These are phyloP conservation scores for Mycotypha africana DNA, from an alignment of 371 early-diverging fungal genomes.

Conservation along the genomic window DNA sequence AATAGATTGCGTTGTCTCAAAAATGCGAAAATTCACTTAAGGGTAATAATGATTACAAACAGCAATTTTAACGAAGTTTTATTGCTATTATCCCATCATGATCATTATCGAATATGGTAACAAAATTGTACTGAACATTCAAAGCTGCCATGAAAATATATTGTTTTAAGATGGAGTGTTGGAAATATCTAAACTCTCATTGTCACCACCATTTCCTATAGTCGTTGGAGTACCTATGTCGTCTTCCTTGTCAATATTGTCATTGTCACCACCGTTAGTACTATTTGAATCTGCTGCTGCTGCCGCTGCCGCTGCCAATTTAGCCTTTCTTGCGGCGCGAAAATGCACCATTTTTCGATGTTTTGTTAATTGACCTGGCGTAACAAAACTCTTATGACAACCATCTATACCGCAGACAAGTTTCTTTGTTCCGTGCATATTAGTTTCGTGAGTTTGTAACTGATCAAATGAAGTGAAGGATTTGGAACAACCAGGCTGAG, in stretches of 20 bases:
- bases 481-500: conserved; percentile 42
- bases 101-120: too few relatives aligned
- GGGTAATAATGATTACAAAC: too few relatives aligned
- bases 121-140: too few relatives aligned
- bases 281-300: conserved; percentile 19
- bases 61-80: too few relatives aligned
- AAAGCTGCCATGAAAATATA: background rate
- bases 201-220: background rate
- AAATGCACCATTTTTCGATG: conserved; percentile 54
- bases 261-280: conserved; percentile 8
- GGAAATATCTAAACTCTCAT: conserved; percentile 2
- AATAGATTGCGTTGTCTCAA: too few relatives aligned
- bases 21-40: too few relatives aligned
- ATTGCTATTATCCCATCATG: too few relatives aligned
- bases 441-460: conserved; percentile 43
- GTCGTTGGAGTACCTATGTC: conserved; percentile 5
- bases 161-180: background rate
- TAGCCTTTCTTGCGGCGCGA: conserved; percentile 39
- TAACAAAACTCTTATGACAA: conserved; percentile 45
- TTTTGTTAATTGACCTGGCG: conserved; percentile 43
- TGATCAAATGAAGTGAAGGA: conserved; percentile 42
- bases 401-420: conserved; percentile 44
- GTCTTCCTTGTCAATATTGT: conserved; percentile 1
- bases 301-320: conserved; percentile 33
- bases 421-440: conserved; percentile 48